These are phyloP conservation scores for Nemania diffusa DNA, from an alignment of 2,329 filamentous ascomycete species.

Conservation along the genomic window DNA sequence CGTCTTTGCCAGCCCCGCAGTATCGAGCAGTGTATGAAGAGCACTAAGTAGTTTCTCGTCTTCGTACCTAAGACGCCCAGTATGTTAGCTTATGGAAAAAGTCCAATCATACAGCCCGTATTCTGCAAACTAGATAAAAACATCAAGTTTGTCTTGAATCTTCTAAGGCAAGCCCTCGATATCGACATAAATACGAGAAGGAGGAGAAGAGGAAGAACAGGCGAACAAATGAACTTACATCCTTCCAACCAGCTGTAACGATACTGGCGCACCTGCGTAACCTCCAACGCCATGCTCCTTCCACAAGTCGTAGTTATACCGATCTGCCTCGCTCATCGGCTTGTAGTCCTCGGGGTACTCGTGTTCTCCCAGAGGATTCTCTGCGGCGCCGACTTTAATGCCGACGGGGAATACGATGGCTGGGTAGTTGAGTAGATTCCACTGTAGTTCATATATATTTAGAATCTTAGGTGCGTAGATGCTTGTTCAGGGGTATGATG, in stretches of 20 bases:
- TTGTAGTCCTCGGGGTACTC: constrained; percentile 39
- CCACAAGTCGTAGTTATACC: constrained; percentile 49
- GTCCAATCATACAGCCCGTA: neutral
- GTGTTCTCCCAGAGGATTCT: constrained; percentile 16
- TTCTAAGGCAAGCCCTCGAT: neutral
- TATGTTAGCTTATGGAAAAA: neutral
- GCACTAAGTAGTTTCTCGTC: constrained; percentile 53
- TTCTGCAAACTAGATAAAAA: neutral
- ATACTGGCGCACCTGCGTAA: constrained; percentile 54
- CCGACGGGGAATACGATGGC: constrained; percentile 68
- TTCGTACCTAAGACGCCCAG: constrained; percentile 44
- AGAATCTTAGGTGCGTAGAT: neutral
- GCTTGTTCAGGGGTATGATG: too few species aligned
- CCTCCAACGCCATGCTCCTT: constrained; percentile 50
- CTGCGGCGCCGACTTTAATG: constrained; percentile 20
- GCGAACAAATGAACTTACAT: constrained; percentile 35
- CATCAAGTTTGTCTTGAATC: neutral
- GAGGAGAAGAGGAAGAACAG: neutral
- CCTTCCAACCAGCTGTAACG: constrained; percentile 53
- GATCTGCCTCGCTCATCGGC: constrained; percentile 38
- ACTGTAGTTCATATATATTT: constrained; percentile 45
- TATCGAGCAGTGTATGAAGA: constrained; percentile 48
- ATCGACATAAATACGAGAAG: neutral
- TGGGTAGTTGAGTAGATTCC: constrained; percentile 77
- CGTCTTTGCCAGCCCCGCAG: constrained; percentile 46